These are phyloP conservation scores for Colletotrichum somersetense DNA, from an alignment of 2,329 filamentous ascomycete genomes.

Conservation along the genomic window DNA sequence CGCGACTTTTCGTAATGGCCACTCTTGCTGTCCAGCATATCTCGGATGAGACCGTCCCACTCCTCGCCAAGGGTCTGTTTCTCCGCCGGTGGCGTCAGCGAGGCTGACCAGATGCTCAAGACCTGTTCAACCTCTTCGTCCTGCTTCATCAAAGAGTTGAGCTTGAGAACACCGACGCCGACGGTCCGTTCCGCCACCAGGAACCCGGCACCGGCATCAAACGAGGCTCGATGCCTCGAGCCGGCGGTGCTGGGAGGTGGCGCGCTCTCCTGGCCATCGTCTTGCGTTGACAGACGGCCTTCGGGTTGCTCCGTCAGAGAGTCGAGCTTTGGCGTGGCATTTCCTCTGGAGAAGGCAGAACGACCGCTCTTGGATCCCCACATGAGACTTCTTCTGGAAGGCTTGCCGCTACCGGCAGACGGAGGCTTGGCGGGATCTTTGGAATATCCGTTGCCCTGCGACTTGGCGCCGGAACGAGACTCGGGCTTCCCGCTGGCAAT, in stretches of 20 bases:
- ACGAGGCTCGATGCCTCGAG: slow-evolving; percentile 54
- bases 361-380: slow-evolving; percentile 69
- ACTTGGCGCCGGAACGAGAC: slow-evolving; percentile 64
- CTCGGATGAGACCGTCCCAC: slow-evolving; percentile 80
- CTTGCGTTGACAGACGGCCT: slow-evolving; percentile 54
- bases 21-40: slow-evolving; percentile 79
- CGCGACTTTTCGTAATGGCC: slow-evolving; percentile 80
- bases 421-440: slow-evolving; percentile 58
- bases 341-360: slow-evolving; percentile 66
- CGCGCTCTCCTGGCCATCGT: slow-evolving; percentile 58
- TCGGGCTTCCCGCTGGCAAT: slow-evolving; percentile 57
- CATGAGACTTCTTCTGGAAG: slow-evolving; percentile 70
- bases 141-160: slow-evolving; percentile 81
- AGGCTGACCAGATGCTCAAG: slow-evolving; percentile 81
- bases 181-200: slow-evolving; percentile 75
- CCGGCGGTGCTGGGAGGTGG: slow-evolving; percentile 67
- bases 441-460: slow-evolving; percentile 53
- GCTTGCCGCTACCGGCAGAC: slow-evolving; percentile 58
- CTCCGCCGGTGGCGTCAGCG: slow-evolving; percentile 65
- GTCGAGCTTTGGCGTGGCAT: slow-evolving; percentile 64
- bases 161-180: slow-evolving; percentile 81
- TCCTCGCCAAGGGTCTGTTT: slow-evolving; percentile 71
- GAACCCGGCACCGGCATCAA: slow-evolving; percentile 49
- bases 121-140: slow-evolving; percentile 80
- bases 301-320: slow-evolving; percentile 62